Evolutionary conservation across 345 rosid species (phyloP).

Genomic region (Firmiana major): DNA sequence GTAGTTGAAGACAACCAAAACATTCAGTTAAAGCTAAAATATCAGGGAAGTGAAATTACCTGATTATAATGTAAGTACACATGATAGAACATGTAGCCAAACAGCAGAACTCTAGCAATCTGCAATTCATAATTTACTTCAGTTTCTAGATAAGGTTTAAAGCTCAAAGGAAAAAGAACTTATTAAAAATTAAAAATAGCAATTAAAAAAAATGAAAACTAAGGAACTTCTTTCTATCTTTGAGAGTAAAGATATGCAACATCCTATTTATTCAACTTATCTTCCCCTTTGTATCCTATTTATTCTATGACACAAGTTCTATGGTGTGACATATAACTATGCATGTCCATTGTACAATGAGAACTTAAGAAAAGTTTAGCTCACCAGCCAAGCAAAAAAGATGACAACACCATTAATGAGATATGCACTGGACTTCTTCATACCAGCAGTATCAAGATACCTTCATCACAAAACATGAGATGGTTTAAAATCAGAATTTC

Average conservation of each 20-base stretch:
- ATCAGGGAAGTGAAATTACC: constrained; percentile 37
- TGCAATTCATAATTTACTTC: constrained; percentile 32
- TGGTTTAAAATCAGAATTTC: neutral
- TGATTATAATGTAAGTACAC: constrained; percentile 62
- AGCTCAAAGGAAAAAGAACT: neutral
- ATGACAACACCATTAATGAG: constrained; percentile 72
- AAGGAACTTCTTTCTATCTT: neutral
- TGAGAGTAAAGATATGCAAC: neutral
- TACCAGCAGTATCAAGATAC: constrained; percentile 74
- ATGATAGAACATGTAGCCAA: constrained; percentile 74
- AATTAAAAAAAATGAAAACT: neutral
- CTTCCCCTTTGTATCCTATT: too few relatives aligned
- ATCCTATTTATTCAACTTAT: neutral
- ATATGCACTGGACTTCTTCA: constrained; percentile 74
- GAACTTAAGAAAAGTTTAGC: constrained; percentile 19
- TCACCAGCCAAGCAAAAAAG: constrained; percentile 82
- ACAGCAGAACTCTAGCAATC: constrained; percentile 77
- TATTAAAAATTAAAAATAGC: neutral
- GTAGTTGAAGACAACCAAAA: neutral
- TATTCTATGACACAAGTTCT: too few relatives aligned
- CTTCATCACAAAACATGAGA: constrained; percentile 33
- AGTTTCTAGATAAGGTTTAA: neutral
- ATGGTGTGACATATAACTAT: neutral
- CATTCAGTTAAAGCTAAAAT: neutral
- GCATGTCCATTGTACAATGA: neutral